Evolutionary conservation across 2,329 filamentous ascomycete genomes (phyloP).

Genomic region (Beauveria rudraprayagi): DNA sequence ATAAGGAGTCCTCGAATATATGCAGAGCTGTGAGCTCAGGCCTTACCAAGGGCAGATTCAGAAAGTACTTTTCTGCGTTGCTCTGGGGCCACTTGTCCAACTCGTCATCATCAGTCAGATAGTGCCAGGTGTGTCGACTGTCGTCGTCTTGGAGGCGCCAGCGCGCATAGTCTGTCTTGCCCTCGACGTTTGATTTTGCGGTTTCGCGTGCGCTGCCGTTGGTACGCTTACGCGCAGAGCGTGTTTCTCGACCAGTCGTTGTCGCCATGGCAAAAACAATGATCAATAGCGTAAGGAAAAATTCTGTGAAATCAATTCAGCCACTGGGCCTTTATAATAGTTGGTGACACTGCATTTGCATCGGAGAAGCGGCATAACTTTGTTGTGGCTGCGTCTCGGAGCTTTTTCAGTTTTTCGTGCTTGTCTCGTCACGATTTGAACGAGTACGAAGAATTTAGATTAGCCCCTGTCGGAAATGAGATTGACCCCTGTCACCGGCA

Average conservation of each 20-base stretch:
- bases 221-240: slow-evolving; percentile 35
- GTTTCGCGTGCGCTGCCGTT: slow-evolving; percentile 29
- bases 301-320: not conserved
- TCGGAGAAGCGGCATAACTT: slow-evolving; percentile 4
- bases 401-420: not conserved
- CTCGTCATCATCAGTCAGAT: slow-evolving; percentile 67
- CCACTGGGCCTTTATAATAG: slow-evolving; percentile 9
- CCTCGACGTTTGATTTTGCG: slow-evolving; percentile 40
- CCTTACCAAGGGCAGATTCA: slow-evolving; percentile 69
- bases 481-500: not conserved
- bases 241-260: slow-evolving; percentile 23
- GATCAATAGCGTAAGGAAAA: not conserved
- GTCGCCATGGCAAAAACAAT: slow-evolving; percentile 18
- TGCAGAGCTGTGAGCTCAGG: not conserved
- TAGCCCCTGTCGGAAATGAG: not conserved
- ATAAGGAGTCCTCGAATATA: not conserved
- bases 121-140: slow-evolving; percentile 90
- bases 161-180: slow-evolving; percentile 67
- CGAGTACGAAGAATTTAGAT: slow-evolving; percentile 1
- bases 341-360: not conserved
- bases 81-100: slow-evolving; percentile 75
- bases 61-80: slow-evolving; percentile 78
- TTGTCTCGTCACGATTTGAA: not conserved
- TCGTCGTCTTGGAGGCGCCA: slow-evolving; percentile 81
- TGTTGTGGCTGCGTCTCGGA: not conserved